Evolutionary conservation across 2,329 filamentous ascomycete genomes (phyloP).

Genomic region (Penicillium sp.): DNA sequence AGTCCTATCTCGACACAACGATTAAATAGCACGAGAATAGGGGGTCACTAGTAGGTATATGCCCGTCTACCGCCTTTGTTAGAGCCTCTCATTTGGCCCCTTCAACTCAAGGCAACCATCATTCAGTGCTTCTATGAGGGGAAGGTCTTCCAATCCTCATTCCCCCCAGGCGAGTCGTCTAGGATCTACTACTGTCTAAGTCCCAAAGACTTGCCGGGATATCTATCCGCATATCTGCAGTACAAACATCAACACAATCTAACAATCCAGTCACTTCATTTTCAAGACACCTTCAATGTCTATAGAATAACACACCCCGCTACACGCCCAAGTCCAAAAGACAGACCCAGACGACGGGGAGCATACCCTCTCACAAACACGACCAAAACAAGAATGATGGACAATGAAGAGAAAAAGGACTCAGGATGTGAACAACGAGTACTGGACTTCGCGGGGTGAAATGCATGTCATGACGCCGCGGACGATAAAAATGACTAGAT

Average conservation of each 20-base stretch:
- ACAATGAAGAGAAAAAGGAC: background rate
- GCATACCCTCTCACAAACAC: background rate
- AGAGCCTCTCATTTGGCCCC: too few relatives aligned
- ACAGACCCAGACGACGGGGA: background rate
- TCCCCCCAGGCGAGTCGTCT: too few relatives aligned
- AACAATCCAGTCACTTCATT: background rate
- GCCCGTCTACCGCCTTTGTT: too few relatives aligned
- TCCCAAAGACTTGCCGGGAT: too few relatives aligned
- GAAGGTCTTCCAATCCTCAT: too few relatives aligned
- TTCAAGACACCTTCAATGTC: background rate
- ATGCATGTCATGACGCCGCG: slow-evolving; percentile 8
- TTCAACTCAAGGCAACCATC: too few relatives aligned
- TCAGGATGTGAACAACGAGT: background rate
- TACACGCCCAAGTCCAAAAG: background rate
- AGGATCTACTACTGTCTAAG: too few relatives aligned
- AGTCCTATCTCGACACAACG: too few relatives aligned
- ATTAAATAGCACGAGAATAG: too few relatives aligned
- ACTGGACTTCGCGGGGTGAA: background rate
- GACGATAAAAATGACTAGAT: slow-evolving; percentile 9
- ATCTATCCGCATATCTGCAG: background rate
- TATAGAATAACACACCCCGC: background rate
- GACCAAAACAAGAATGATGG: background rate
- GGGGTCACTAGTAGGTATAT: too few relatives aligned
- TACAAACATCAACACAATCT: background rate
- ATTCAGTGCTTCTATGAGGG: too few relatives aligned